Conservation (phyloP, 345 rosid genomes). For the Rhizophora mangle region DNA sequence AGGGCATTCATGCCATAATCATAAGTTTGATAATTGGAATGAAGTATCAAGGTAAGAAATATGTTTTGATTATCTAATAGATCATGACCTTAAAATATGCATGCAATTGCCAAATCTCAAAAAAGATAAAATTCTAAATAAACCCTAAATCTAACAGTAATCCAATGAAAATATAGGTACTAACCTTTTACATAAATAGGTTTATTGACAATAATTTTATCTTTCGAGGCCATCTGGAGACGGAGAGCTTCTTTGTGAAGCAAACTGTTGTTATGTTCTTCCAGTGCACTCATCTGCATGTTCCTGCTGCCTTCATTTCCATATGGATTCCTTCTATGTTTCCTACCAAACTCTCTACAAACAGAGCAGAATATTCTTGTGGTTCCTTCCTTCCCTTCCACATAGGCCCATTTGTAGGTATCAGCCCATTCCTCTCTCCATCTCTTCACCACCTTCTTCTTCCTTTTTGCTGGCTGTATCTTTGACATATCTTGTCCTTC, state of each 20-base stretch:
- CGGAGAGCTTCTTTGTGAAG: slow-evolving; percentile 99
- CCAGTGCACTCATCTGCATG: slow-evolving; percentile 99
- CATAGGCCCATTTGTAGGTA: slow-evolving; percentile 99
- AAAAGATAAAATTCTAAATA: not conserved
- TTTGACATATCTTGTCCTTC: slow-evolving; percentile 76
- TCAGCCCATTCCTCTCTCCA: slow-evolving; percentile 99
- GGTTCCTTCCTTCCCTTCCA: slow-evolving; percentile 95
- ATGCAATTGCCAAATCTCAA: not conserved
- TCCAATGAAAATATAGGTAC: slow-evolving; percentile 15
- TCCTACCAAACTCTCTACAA: slow-evolving; percentile 95
- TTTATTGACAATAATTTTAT: slow-evolving; percentile 79
- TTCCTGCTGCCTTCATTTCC: slow-evolving; percentile 99
- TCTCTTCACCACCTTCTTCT: slow-evolving; percentile 95
- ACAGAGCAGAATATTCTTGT: slow-evolving; percentile 95
- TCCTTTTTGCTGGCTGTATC: slow-evolving; percentile 65
- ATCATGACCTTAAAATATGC: not conserved
- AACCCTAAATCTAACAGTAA: not conserved
- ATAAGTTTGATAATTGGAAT: not conserved
- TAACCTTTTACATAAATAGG: slow-evolving; percentile 89
- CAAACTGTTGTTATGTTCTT: slow-evolving; percentile 97
- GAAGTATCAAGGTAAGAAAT: slow-evolving; percentile 4
- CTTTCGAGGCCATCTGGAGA: slow-evolving; percentile 96
- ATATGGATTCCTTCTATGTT: slow-evolving; percentile 94
- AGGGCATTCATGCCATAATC: slow-evolving; percentile 18
- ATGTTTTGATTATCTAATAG: slow-evolving; percentile 7